Base-by-base conservation (phyloP, 352 stramenopile genomes). In the Phytophthora fragariaefolia region DNA sequence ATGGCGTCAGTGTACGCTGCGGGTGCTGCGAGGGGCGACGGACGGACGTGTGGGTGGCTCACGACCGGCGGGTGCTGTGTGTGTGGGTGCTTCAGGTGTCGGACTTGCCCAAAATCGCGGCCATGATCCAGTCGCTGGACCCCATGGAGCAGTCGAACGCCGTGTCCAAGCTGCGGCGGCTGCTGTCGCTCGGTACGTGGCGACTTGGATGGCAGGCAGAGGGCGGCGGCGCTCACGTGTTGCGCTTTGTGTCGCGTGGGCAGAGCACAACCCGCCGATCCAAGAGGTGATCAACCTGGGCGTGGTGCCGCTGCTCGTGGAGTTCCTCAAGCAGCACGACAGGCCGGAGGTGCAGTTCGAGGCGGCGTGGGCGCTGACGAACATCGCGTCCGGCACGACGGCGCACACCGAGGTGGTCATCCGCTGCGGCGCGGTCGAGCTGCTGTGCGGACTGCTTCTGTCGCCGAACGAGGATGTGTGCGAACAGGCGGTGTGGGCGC, bases 311-410 rank as follows among this genome's bases (percentile, higher is more conserved):
- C 77, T 97, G 26, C 97, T 99, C 46, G 96, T 99, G 15, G 83
- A 98, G 50, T 99, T 99, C 79, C 79, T 99, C 23, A 81, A 92
- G 61, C 85, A 92, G 45, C 90, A 98, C 55, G 92, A 98, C 67
- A 97, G 95, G 69, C 83, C 85, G 3, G 77, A 93, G 62, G 84
- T 98, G 57, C 98, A 99, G 77, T 99, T 99, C 77, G 98, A 99
- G 76, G 96, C 98, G 9, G 98, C 98, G 6, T 99, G 98, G 98
- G 98, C 97, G 15, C 80, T 99, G 4, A 99, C 98, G 22, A 99
- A 99, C 74, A 99, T 99, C 67, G 98, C 98, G 9, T 99, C 95
- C 13, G 97, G 98, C 50, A 99, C 97, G 12, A 98, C 94, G 17
- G 90, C 99, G 13, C 96, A 99, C 78, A 99, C 98, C 1, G 91